These are phyloP conservation scores for Colletotrichum nymphaeae DNA, from an alignment of 2,329 filamentous ascomycete species.

Conservation along the genomic window DNA sequence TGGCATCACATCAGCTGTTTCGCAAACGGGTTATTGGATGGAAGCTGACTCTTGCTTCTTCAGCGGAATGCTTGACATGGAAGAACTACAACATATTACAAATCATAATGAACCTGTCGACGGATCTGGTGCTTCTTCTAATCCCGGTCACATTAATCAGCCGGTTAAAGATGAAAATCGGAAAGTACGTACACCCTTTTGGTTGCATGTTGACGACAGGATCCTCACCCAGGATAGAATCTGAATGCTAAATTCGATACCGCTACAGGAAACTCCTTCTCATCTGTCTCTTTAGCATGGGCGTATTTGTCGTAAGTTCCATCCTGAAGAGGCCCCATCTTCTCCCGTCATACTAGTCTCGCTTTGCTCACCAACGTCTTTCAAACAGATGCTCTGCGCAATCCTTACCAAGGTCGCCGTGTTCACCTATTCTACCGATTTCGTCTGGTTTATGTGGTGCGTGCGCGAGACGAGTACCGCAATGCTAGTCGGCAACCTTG, in stretches of 20 bases:
- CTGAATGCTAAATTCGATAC: background rate
- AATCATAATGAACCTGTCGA: slow-evolving; percentile 31
- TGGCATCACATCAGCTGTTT: background rate
- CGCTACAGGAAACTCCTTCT: slow-evolving; percentile 17
- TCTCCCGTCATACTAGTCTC: too few relatives aligned
- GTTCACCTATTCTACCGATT: slow-evolving; percentile 11
- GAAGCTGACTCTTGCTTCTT: background rate
- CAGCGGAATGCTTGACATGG: slow-evolving; percentile 31
- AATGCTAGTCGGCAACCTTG: slow-evolving; percentile 33
- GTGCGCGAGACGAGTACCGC: slow-evolving; percentile 31
- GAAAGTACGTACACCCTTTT: slow-evolving; percentile 3
- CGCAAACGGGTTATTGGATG: too few relatives aligned
- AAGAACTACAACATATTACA: slow-evolving; percentile 28
- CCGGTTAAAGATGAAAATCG: slow-evolving; percentile 21
- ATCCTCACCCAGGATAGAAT: background rate
- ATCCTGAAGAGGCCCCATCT: rapidly evolving
- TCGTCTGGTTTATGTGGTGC: slow-evolving; percentile 32
- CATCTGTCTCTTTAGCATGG: slow-evolving; percentile 28
- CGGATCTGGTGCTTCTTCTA: slow-evolving; percentile 23
- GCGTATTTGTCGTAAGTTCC: slow-evolving; percentile 25
- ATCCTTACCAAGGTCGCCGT: slow-evolving; percentile 24
- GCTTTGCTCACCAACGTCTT: background rate
- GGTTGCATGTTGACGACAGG: too few relatives aligned
- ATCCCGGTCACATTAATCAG: slow-evolving; percentile 25
- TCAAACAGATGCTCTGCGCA: slow-evolving; percentile 19